Percentiles rank a stretch among this genome's conserved stretches.
phyloP scores from a whole-genome alignment of 768 basidiomycete genomes.

The Dentipellis sp. region DNA sequence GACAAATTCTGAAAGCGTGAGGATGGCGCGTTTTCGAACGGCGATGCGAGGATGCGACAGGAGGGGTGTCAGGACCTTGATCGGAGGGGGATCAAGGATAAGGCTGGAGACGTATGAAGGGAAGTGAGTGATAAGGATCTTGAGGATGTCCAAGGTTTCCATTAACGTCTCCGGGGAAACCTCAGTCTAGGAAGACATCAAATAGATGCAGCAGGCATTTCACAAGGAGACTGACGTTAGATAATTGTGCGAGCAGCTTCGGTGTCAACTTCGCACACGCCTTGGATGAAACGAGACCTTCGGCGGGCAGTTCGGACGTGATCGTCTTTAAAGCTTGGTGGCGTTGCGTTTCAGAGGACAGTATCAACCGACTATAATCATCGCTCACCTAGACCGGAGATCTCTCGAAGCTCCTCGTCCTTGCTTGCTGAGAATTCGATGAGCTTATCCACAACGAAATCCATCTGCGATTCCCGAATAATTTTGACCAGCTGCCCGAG shows the following conservation, averaged over 20 bases:
- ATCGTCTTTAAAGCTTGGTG: conserved; percentile 85
- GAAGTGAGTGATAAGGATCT: conserved; percentile 83
- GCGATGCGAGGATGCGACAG: conserved; percentile 72
- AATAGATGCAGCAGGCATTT: not conserved
- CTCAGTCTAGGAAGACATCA: conserved; percentile 32
- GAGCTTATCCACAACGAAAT: conserved; percentile 80
- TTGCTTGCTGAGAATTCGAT: conserved; percentile 78
- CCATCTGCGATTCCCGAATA: conserved; percentile 74
- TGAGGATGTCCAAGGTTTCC: conserved; percentile 77
- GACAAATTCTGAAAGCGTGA: conserved; percentile 77
- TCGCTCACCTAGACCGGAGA: conserved; percentile 77
- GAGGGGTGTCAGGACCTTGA: conserved; percentile 60
- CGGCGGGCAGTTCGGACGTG: conserved; percentile 79
- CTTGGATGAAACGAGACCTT: conserved; percentile 67
- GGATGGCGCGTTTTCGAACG: conserved; percentile 88
- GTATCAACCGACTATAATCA: not conserved
- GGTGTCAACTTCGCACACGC: conserved; percentile 82
- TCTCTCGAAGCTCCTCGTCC: conserved; percentile 91
- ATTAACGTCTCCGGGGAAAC: conserved; percentile 76
- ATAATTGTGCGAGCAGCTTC: conserved; percentile 70
- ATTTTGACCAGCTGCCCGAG: conserved; percentile 88
- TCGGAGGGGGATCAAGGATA: conserved; percentile 45
- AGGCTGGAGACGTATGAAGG: conserved; percentile 54
- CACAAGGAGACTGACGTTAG: conserved; percentile 39
- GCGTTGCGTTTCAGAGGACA: not conserved